Percentiles rank a stretch among this genome's conserved stretches.
Conservation (phyloP, 2,329 filamentous ascomycete species). For the Ophiostoma fasciatum region DNA sequence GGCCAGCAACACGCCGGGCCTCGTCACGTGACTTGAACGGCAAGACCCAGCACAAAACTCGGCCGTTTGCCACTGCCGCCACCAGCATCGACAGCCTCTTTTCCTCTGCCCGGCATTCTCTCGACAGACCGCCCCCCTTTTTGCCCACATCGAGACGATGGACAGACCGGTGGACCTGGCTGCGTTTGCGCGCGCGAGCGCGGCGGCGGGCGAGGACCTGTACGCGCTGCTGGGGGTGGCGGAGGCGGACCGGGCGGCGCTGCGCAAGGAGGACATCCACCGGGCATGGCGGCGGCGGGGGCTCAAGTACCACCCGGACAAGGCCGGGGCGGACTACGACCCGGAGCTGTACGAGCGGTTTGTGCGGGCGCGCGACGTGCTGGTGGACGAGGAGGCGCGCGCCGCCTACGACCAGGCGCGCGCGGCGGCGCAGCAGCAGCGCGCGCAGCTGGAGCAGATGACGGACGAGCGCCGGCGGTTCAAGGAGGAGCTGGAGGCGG, state of each 20-base stretch:
- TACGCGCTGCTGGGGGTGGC: constrained; percentile 61
- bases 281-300: constrained; percentile 66
- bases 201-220: constrained; percentile 52
- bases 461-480: constrained; percentile 58
- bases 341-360: constrained; percentile 73
- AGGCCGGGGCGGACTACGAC: constrained; percentile 61
- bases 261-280: constrained; percentile 58
- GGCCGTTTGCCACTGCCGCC: too few species aligned
- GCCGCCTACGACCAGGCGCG: constrained; percentile 65
- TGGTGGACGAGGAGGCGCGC: constrained; percentile 56
- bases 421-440: constrained; percentile 53
- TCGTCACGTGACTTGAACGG: too few species aligned
- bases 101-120: too few species aligned
- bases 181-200: constrained; percentile 42
- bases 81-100: too few species aligned
- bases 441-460: constrained; percentile 57
- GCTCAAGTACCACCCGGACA: constrained; percentile 89
- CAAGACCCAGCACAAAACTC: too few species aligned
- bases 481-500: constrained; percentile 72
- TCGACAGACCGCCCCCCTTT: too few species aligned
- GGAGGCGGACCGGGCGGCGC: constrained; percentile 44
- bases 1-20: too few species aligned
- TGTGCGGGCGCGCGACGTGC: constrained; percentile 73
- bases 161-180: too few species aligned
- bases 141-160: too few species aligned